Base-by-base conservation (phyloP, 108 stramenopile species). In the Skeletonema potamos region DNA sequence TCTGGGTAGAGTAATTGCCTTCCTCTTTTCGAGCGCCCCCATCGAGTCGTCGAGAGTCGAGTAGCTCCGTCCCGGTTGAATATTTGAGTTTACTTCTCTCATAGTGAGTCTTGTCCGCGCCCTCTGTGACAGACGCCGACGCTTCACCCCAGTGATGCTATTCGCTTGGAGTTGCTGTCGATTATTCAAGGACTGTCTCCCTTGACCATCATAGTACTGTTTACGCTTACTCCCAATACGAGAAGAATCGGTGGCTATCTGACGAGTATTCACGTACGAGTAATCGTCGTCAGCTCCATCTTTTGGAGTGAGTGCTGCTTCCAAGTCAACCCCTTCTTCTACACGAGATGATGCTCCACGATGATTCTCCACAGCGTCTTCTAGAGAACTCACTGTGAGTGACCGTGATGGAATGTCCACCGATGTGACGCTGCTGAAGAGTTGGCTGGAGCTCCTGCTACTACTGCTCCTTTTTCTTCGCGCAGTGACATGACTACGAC, bases 81-180 rank as follows among this genome's bases (percentile, higher is more conserved):
- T 61, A 20, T 66, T 56, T 17, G 65, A 37, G 46, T 74, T 74
- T 2, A 74, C 65, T 66, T 74, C 73, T 37, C 73, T 56, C 58
- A 60, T 74, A 26, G 73, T 74, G 24, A 74, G 58, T 61, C 73
- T 58, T 32, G 73, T 74, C 28, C 73, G 36, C 1, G 73, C 73
- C 26, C 73, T 27, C 26, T 66, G 66, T 6, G 73, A 74, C 12
- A 74, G 65, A 2, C 73, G 58, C 11, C 73, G 73, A 22, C 66
- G 51, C 22, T 74, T 74, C 43, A 34, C 29, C 6, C 65, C 58
- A 46, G 58, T 48, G 36, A 24, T 26, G 11, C 4, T 22, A 51
- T 51, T 22, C 2, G 34, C 54, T 55, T 17, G 17, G 2, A 30
- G 20, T 34, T 34, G 27, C 33, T 59, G 33, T 30, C 29, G 17